Conservation (phyloP, 2,329 filamentous ascomycete genomes). For the Colletotrichum musicola region DNA sequence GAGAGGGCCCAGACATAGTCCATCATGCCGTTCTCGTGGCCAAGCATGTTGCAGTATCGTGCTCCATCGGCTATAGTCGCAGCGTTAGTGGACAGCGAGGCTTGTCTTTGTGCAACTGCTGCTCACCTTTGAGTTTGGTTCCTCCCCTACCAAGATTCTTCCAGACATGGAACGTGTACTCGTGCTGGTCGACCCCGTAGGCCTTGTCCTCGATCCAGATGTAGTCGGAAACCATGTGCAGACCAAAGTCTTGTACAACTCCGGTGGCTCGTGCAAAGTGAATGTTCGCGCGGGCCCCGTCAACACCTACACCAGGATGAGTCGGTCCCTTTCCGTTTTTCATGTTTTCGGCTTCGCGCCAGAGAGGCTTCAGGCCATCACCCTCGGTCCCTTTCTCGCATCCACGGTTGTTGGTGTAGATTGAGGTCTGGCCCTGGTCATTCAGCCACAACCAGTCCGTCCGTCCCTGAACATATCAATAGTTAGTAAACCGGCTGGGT, state of each 20-base stretch:
- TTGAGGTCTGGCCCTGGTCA: constrained; percentile 38
- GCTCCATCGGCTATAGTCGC: constrained; percentile 37
- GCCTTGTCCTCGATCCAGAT: constrained; percentile 34
- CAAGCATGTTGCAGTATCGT: constrained; percentile 41
- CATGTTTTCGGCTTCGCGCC: constrained; percentile 38
- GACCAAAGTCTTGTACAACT: constrained; percentile 27
- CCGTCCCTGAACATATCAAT: constrained; percentile 29
- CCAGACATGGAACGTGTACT: constrained; percentile 20
- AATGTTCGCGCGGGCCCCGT: constrained; percentile 37
- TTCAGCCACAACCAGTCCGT: constrained; percentile 44
- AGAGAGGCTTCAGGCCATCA: constrained; percentile 42
- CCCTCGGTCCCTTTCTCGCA: constrained; percentile 36
- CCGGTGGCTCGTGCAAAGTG: constrained; percentile 39
- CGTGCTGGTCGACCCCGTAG: not conserved
- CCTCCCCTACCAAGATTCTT: constrained; percentile 40
- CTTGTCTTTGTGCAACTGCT: not conserved
- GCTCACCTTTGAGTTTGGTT: not conserved
- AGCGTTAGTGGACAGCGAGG: constrained; percentile 23
- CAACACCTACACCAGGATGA: not conserved
- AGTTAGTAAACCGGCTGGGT: too few species aligned
- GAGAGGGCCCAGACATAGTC: constrained; percentile 37
- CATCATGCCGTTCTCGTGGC: constrained; percentile 8
- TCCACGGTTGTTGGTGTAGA: constrained; percentile 43
- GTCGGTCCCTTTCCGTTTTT: too few species aligned
- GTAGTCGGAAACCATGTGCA: constrained; percentile 29